Conservation (phyloP, 2,329 filamentous ascomycete genomes). For the Nemania abortiva region DNA sequence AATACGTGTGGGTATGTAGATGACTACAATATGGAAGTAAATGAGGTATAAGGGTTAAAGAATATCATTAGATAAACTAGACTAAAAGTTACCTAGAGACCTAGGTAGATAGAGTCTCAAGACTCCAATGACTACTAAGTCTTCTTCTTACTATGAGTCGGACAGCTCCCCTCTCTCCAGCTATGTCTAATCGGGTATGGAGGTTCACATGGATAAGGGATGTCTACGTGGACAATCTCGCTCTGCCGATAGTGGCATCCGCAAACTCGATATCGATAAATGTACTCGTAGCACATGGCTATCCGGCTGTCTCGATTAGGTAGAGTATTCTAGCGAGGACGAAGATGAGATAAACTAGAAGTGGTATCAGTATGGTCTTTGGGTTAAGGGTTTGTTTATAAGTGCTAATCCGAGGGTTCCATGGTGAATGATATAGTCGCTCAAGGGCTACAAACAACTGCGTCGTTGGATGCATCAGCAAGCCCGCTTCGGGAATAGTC, state of each 20-base stretch:
- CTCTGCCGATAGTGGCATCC: background rate
- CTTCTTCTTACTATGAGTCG: background rate
- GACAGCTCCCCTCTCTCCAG: background rate
- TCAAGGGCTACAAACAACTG: background rate
- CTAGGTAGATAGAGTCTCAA: background rate
- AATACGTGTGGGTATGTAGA: background rate
- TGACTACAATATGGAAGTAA: too few relatives aligned
- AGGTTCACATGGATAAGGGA: background rate
- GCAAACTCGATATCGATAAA: conserved; percentile 1
- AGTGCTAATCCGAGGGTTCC: background rate
- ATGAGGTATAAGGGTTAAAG: too few relatives aligned
- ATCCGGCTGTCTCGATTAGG: background rate
- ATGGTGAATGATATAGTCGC: background rate
- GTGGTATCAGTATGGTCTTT: background rate
- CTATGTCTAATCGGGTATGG: background rate
- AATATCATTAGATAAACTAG: too few relatives aligned
- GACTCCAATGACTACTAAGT: too few relatives aligned
- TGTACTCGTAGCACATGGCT: background rate
- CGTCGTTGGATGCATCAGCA: background rate
- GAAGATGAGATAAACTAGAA: background rate
- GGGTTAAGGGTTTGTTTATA: background rate
- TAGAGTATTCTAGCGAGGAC: background rate
- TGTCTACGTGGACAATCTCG: background rate
- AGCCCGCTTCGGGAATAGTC: background rate
- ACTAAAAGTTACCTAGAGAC: background rate